phyloP scores from a whole-genome alignment of 257 asterid species.

The Jacaranda mimosifolia region DNA sequence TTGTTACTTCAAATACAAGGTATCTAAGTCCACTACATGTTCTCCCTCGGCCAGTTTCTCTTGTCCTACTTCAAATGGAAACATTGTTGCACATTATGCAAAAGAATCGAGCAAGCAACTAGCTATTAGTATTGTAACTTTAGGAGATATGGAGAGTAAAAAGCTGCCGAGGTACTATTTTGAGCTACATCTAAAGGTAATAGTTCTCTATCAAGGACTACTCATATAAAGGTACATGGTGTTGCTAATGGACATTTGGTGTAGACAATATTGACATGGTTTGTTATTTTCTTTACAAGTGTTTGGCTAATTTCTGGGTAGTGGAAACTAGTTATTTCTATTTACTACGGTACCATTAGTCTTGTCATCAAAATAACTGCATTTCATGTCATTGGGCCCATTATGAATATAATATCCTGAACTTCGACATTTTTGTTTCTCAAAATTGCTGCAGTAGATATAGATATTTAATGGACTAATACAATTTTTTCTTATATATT shows the following conservation, averaged over 20 bases:
- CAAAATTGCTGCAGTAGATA: neutral
- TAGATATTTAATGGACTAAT: no score
- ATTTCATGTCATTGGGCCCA: neutral
- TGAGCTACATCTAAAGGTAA: constrained; percentile 75
- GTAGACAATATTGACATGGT: constrained; percentile 90
- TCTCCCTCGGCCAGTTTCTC: constrained; percentile 66
- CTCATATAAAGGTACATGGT: constrained; percentile 55
- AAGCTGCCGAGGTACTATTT: constrained; percentile 85
- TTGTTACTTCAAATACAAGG: constrained; percentile 64
- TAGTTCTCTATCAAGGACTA: constrained; percentile 57
- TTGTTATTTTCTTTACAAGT: constrained; percentile 36
- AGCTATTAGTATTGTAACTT: constrained; percentile 87
- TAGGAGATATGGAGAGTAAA: constrained; percentile 92
- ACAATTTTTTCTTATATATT: constrained; percentile 3
- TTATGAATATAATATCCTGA: neutral
- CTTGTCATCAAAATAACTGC: neutral
- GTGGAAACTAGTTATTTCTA: neutral
- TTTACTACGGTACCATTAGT: neutral
- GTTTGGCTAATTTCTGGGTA: neutral
- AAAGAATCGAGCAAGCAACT: constrained; percentile 96
- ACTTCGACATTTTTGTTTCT: constrained; percentile 3
- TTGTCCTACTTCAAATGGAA: constrained; percentile 69
- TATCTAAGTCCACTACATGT: constrained; percentile 86
- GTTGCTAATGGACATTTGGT: constrained; percentile 62
- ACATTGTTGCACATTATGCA: constrained; percentile 93